phyloP scores from a whole-genome alignment of 192 early-diverging fungal genomes.

The Umbelopsis ramanniana region DNA sequence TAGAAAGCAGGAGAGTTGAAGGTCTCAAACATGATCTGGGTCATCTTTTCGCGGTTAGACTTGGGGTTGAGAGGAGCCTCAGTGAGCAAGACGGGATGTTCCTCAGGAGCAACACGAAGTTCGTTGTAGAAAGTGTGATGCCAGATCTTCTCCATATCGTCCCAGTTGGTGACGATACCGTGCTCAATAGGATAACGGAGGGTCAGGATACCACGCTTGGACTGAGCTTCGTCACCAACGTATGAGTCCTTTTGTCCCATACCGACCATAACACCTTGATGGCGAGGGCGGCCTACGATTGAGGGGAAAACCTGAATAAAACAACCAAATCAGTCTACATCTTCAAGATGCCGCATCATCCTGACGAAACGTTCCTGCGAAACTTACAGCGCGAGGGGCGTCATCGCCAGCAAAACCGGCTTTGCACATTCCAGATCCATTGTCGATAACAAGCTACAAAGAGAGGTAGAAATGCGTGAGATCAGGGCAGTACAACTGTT shows the following conservation, averaged over 20 bases:
- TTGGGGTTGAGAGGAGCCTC: slow-evolving; percentile 98
- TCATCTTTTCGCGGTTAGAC: slow-evolving; percentile 99
- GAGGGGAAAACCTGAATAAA: slow-evolving; percentile 71
- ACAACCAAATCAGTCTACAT: background rate
- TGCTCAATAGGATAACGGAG: slow-evolving; percentile 90
- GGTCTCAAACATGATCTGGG: slow-evolving; percentile 99
- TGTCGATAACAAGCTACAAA: slow-evolving; percentile 71
- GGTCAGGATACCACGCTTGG: slow-evolving; percentile 87
- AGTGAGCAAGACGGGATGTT: slow-evolving; percentile 95
- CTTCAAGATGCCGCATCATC: background rate
- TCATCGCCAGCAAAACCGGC: slow-evolving; percentile 94
- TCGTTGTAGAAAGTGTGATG: slow-evolving; percentile 99
- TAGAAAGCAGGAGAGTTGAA: slow-evolving; percentile 98
- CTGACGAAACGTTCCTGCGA: background rate
- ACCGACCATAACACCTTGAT: slow-evolving; percentile 89
- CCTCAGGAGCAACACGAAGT: slow-evolving; percentile 96
- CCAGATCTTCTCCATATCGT: slow-evolving; percentile 96
- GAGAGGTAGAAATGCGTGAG: background rate
- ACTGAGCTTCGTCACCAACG: slow-evolving; percentile 90
- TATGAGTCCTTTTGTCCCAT: slow-evolving; percentile 93
- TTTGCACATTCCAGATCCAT: slow-evolving; percentile 95
- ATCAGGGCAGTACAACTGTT: background rate
- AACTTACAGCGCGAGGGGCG: slow-evolving; percentile 79
- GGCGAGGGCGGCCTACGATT: slow-evolving; percentile 85
- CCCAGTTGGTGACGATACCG: slow-evolving; percentile 95